A percentile compares a stretch with the other conserved stretches of the same genome.
phyloP scores from a whole-genome alignment of 2,329 filamentous ascomycete genomes.

The Aplosporella prunicola region DNA sequence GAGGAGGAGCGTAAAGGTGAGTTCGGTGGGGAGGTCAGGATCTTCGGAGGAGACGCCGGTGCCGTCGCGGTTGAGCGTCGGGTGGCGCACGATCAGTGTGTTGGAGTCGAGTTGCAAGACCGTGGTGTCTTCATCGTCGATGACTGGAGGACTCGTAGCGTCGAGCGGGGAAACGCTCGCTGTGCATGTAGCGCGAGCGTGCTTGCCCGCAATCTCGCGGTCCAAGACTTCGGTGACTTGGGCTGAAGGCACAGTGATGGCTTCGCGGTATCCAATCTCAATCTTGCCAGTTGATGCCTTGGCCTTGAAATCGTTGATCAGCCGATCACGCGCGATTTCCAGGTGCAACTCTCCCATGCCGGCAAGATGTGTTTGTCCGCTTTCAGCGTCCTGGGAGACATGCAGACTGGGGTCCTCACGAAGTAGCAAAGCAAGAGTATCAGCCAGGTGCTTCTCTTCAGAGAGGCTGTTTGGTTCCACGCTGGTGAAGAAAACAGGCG shows the following conservation, averaged over 20 bases:
- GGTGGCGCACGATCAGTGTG: constrained; percentile 48
- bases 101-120: constrained; percentile 41
- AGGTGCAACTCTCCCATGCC: constrained; percentile 96
- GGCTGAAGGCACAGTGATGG: constrained; percentile 49
- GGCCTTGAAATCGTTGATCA: constrained; percentile 81
- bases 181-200: constrained; percentile 66
- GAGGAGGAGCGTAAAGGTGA: constrained; percentile 41
- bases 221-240: constrained; percentile 60
- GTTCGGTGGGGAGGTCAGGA: constrained; percentile 44
- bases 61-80: constrained; percentile 36
- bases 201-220: constrained; percentile 68
- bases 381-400: constrained; percentile 76
- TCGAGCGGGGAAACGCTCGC: constrained; percentile 56
- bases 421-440: constrained; percentile 66
- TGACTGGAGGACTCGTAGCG: constrained; percentile 18
- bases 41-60: constrained; percentile 29
- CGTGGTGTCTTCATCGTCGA: constrained; percentile 18
- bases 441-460: constrained; percentile 70
- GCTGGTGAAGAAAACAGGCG: constrained; percentile 93
- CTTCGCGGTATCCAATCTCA: constrained; percentile 91
- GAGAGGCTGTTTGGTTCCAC: constrained; percentile 71
- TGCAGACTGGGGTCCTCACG: constrained; percentile 89
- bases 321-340: constrained; percentile 80
- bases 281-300: constrained; percentile 81
- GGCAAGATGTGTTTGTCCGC: constrained; percentile 83